Evolutionary conservation across 2,329 filamentous ascomycete genomes (phyloP), one percentile per base, ranked within the genome.

Genomic region (Botryotinia globosa): DNA sequence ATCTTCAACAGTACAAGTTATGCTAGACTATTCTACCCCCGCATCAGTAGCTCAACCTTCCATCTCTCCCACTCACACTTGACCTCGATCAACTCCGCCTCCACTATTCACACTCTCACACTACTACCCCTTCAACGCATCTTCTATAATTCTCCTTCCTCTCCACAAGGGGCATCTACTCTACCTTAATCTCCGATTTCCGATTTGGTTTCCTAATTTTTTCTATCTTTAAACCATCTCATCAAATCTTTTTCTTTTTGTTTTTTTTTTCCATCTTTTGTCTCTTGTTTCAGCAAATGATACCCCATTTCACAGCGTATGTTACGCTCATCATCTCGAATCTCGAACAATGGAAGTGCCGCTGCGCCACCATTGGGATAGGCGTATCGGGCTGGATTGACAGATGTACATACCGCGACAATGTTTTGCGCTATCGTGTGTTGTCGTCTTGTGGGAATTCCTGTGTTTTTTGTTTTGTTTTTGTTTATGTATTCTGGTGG

Each of bases 351-450:
- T 81, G 82, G 84, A 79, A 85, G 82, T 85, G 83, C 81, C 73
- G 82, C 77, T 83, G 81, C 84, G 83, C 83, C 83, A 85, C 84
- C 80, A 82, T 82, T 81, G 81, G 83, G 83, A 83, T 62, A 80
- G 83, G 83, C 82, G 82, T 85, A 82, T 82, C 82, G 81, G 82
- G 83, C 82, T 80, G 25, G 37, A 58, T 32, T 32, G 81, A 83
- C 81, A 75, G 80, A 80, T 37, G 62, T 59, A 51, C 58, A 79
- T 81, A 54, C 77, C 78, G 78, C 80, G 84, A 87, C 84, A 87
- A 87, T 87, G 85, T 83, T 81, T 77, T 84, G 82, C 86, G 85
- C 86, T 87, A 87, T 87, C 82, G 82, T 78, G 69, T 70, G 71
- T 74, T 74, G 72, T 72, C 72, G 74, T 76, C 75, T 77, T 78